Conservation (phyloP, 495 filamentous ascomycete species). For the Neurospora intermedia region DNA sequence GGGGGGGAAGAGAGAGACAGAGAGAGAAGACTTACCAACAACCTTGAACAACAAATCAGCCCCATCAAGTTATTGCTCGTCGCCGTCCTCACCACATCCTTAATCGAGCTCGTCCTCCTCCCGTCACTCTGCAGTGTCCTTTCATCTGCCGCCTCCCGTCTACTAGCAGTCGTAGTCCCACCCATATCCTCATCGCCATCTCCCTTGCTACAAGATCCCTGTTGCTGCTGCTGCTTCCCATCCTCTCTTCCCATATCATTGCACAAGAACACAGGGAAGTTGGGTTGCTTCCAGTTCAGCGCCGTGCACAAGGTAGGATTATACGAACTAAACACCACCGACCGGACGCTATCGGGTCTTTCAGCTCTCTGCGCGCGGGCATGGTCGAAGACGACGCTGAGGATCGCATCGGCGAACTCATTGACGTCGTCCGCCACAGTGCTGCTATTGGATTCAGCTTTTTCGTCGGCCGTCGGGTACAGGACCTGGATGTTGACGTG, state of each 20-base stretch:
- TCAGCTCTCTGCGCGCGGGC: conserved; percentile 62
- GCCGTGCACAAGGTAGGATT: conserved; percentile 84
- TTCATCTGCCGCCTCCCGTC: conserved; percentile 20
- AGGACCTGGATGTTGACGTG: conserved; percentile 81
- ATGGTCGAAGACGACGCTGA: conserved; percentile 84
- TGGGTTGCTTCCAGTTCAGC: conserved; percentile 98
- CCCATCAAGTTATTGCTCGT: conserved; percentile 98
- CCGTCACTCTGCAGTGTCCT: conserved; percentile 49
- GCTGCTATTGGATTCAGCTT: conserved; percentile 23
- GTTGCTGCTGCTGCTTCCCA: neutral
- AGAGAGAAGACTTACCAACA: conserved; percentile 54
- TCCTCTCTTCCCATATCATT: conserved; percentile 69
- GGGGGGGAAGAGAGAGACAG: neutral
- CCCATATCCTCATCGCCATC: neutral
- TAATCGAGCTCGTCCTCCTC: conserved; percentile 67
- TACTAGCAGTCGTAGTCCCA: neutral
- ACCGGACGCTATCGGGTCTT: conserved; percentile 57
- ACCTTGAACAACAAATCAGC: conserved; percentile 72
- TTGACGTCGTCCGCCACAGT: conserved; percentile 53
- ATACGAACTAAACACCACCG: conserved; percentile 85
- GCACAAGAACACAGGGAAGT: conserved; percentile 91
- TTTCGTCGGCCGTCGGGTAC: conserved; percentile 64
- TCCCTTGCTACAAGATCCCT: neutral
- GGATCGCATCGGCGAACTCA: conserved; percentile 68
- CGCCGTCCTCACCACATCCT: conserved; percentile 87